Evolutionary conservation across 208 protist genomes (phyloP).

Genomic region (Leishmania aethiopica): DNA sequence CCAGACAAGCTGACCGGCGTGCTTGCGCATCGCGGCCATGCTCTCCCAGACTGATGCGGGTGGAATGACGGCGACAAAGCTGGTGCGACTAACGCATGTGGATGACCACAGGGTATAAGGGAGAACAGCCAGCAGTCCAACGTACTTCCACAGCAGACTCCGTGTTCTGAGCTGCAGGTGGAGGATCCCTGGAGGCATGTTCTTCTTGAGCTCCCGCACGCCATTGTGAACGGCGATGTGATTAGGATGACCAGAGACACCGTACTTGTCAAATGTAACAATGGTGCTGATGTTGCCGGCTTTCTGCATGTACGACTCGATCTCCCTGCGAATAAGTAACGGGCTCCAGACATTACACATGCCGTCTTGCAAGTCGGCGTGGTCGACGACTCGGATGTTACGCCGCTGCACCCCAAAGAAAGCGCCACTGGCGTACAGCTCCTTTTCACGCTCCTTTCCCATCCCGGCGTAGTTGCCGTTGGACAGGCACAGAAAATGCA

Average conservation of each 20-base stretch:
- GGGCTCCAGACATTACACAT: conserved; percentile 71
- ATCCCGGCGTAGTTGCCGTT: conserved; percentile 87
- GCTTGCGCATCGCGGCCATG: conserved; percentile 85
- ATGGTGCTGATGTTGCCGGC: conserved; percentile 78
- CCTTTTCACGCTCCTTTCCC: conserved; percentile 77
- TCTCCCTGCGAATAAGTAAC: conserved; percentile 50
- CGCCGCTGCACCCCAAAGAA: conserved; percentile 68
- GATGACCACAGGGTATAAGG: conserved; percentile 26
- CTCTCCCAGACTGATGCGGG: conserved; percentile 49
- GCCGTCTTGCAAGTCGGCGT: conserved; percentile 89
- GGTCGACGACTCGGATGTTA: conserved; percentile 68
- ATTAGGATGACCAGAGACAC: conserved; percentile 96
- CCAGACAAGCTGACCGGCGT: conserved; percentile 96
- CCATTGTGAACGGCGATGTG: conserved; percentile 93
- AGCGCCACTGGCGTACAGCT: conserved; percentile 86
- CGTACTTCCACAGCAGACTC: conserved; percentile 68
- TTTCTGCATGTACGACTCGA: conserved; percentile 64
- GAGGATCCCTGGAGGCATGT: conserved; percentile 75
- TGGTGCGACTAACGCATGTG: conserved; percentile 25
- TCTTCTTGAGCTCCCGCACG: conserved; percentile 57
- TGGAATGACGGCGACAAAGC: conserved; percentile 62
- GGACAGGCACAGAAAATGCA: conserved; percentile 95
- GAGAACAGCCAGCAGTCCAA: conserved; percentile 42
- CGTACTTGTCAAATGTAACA: conserved; percentile 95
- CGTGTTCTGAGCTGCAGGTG: conserved; percentile 71